phyloP scores from a whole-genome alignment of 2,329 filamentous ascomycete genomes.

The Fusarium paranaense region DNA sequence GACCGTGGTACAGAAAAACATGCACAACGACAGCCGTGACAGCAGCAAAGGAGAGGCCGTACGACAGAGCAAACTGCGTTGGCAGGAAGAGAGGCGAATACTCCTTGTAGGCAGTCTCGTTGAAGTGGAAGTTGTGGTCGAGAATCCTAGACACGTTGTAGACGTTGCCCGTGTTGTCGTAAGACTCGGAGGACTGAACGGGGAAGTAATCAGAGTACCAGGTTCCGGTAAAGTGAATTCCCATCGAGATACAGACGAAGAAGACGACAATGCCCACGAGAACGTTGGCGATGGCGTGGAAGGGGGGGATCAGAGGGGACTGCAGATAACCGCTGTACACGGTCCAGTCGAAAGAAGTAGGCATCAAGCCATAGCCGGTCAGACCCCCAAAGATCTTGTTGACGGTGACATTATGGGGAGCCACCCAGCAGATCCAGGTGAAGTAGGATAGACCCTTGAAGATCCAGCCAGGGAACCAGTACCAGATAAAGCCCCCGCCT shows the following conservation, averaged over 20 bases:
- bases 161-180: constrained; percentile 70
- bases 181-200: constrained; percentile 69
- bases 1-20: constrained; percentile 66
- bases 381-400: constrained; percentile 73
- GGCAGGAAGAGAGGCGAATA: constrained; percentile 76
- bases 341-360: constrained; percentile 69
- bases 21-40: constrained; percentile 71
- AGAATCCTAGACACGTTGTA: constrained; percentile 74
- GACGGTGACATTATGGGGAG: constrained; percentile 68
- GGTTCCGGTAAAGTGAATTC: constrained; percentile 67
- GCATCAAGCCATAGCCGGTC: constrained; percentile 69
- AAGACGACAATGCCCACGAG: constrained; percentile 65
- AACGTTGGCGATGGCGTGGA: constrained; percentile 67
- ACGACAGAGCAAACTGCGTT: constrained; percentile 69
- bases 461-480: constrained; percentile 73
- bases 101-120: constrained; percentile 68
- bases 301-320: constrained; percentile 64
- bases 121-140: constrained; percentile 65
- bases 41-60: constrained; percentile 76
- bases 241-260: constrained; percentile 67
- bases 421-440: constrained; percentile 71
- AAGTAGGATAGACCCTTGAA: constrained; percentile 73
- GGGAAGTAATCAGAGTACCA: constrained; percentile 72
- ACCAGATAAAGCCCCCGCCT: constrained; percentile 63
- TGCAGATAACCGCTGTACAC: constrained; percentile 61